These are phyloP conservation scores for Psidium guajava DNA, from an alignment of 345 rosid species.

Conservation along the genomic window DNA sequence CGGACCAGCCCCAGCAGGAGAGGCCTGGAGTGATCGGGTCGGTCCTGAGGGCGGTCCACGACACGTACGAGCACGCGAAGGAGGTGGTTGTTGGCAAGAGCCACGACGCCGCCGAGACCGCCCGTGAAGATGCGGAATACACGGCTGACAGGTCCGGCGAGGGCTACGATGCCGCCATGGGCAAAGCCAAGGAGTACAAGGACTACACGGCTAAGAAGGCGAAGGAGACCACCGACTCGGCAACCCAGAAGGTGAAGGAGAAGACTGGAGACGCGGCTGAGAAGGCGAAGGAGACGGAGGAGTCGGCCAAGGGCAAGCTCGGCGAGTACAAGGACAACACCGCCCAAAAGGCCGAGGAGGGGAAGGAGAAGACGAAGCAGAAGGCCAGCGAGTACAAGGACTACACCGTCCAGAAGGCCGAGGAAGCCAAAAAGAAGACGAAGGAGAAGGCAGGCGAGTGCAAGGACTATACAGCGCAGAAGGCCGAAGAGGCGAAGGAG, in stretches of 20 bases:
- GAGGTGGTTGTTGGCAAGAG: conserved; percentile 49
- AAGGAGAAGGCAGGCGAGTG: not conserved
- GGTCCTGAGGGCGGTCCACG: conserved; percentile 40
- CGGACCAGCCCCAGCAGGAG: conserved; percentile 17
- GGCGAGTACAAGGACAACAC: conserved; percentile 10
- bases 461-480: conserved; percentile 6
- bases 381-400: conserved; percentile 6
- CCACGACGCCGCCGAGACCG: conserved; percentile 3
- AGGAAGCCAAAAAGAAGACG: conserved; percentile 5
- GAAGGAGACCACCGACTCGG: conserved; percentile 2
- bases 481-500: conserved; percentile 6
- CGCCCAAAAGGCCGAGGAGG: conserved; percentile 2
- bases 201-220: conserved; percentile 12
- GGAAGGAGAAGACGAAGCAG: conserved; percentile 1
- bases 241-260: not conserved
- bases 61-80: conserved; percentile 45
- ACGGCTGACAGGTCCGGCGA: not conserved
- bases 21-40: conserved; percentile 52
- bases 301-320: not conserved
- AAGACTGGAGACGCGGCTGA: conserved; percentile 2
- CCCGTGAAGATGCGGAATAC: not conserved
- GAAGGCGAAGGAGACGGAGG: conserved; percentile 2
- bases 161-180: not conserved
- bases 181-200: conserved; percentile 3
- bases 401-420: not conserved